Evolutionary conservation across 2,329 filamentous ascomycete genomes (phyloP), one percentile per base, ranked within the genome.

Genomic region (Arthrinium phaeospermum): DNA sequence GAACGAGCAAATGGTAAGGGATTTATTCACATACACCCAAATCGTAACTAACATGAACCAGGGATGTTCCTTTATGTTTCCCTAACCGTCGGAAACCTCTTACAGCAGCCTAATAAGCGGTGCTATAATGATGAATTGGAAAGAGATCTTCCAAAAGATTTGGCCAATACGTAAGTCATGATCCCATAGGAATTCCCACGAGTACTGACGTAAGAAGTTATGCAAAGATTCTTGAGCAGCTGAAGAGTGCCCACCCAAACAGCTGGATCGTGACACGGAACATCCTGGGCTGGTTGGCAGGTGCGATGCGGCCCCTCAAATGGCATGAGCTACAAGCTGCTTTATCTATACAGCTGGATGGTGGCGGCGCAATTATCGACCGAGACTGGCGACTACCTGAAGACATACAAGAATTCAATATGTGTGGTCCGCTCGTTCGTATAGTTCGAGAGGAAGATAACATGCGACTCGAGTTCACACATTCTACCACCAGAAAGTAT

Each of bases 301-400:
- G 82, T 70, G 81, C 83, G 1, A 82, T 80, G 67, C 78, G 85
- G 0, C 78, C 83, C 0, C 76, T 86, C 0, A 82, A 82, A 70
- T 81, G 80, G 80, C 78, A 84, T 70, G 84, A 86, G 71, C 79
- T 86, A 8, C 79, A 85, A 64, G 80, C 81, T 7, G 79, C 81
- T 10, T 74, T 82, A 12, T 77, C 81, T 2, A 77, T 83, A 1
- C 64, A 71, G 16, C n/a, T 68, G 5, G 46, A 74, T 19, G 77
- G 37, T 6, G n/a, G 44, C 2, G 53, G 49, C 7, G 69, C 75
- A 1, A 70, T 69, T 4, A 75, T 78, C 14, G 75, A 81, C 19
- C 77, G 77, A 22, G 45, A 75, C 12, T 68, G n/a, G n/a, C 73
- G 68, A 67, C 75, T 84, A 2, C 73, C 74, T 0, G 64, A 77